Evolutionary conservation across 305 asterid genomes (phyloP).

Genomic region (Rubia tinctorum): DNA sequence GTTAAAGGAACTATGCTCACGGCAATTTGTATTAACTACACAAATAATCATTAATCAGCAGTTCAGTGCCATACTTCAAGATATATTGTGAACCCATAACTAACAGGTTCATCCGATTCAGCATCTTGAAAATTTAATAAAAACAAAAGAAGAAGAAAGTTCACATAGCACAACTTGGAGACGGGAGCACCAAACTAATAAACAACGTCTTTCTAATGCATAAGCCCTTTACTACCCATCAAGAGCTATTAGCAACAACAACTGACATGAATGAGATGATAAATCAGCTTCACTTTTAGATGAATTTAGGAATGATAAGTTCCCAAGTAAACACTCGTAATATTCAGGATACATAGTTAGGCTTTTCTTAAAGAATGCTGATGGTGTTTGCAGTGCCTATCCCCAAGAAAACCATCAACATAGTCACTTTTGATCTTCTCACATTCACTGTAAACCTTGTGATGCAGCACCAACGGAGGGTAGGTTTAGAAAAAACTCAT

Average conservation of each 20-base stretch:
- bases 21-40: not conserved
- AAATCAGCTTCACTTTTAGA: no score
- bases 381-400: not conserved
- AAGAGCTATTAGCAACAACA: not conserved
- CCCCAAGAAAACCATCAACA: not conserved
- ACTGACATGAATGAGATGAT: not conserved
- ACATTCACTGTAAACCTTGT: no score
- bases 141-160: not conserved
- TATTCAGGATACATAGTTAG: not conserved
- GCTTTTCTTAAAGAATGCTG: not conserved
- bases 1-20: not conserved
- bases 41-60: not conserved
- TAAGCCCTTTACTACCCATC: not conserved
- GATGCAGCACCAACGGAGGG: no score
- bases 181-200: not conserved
- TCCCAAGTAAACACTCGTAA: no score
- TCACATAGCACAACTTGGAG: not conserved
- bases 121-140: not conserved
- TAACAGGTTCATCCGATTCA: not conserved
- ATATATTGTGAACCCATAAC: not conserved
- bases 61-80: no score
- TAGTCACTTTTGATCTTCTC: not conserved
- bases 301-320: not conserved
- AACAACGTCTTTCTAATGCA: not conserved
- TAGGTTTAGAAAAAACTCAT: no score